These are phyloP conservation scores for Antitrichia curtipendula DNA, from an alignment of 225 moss, liverwort and hornwort species.

Conservation along the genomic window DNA sequence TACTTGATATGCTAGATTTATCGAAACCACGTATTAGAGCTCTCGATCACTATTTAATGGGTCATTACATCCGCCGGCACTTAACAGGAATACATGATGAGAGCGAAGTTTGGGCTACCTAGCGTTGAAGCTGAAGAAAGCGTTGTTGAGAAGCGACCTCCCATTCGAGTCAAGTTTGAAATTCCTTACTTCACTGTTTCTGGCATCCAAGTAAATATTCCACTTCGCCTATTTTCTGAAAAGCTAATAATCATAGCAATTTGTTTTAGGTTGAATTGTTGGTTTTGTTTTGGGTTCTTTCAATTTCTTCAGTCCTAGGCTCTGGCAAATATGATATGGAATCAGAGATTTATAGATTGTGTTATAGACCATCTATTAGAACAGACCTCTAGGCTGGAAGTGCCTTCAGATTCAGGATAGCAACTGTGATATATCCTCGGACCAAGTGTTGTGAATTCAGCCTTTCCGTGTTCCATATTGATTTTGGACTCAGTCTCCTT, in stretches of 20 bases:
- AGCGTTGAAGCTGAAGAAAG: constrained; percentile 89
- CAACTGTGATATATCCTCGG: not conserved
- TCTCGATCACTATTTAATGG: not conserved
- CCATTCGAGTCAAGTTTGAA: constrained; percentile 94
- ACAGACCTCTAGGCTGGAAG: not conserved
- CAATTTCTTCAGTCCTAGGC: not conserved
- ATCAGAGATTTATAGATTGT: not conserved
- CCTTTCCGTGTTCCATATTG: not conserved
- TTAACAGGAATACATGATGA: constrained; percentile 85
- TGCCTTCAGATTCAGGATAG: not conserved
- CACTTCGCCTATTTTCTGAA: not conserved
- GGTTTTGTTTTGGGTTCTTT: not conserved
- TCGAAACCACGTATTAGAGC: not conserved
- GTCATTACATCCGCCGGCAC: not conserved
- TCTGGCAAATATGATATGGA: not conserved
- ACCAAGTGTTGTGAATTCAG: not conserved
- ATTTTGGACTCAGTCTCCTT: not conserved
- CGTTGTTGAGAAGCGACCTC: constrained; percentile 78
- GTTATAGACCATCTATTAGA: not conserved
- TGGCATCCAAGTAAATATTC: constrained; percentile 65
- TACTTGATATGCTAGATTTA: not conserved
- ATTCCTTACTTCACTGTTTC: constrained; percentile 98
- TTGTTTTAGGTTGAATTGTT: not conserved
- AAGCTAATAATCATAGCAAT: not conserved
- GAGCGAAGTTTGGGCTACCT: constrained; percentile 94